phyloP scores from a whole-genome alignment of 495 filamentous ascomycete species.

The Acidomyces sp. region DNA sequence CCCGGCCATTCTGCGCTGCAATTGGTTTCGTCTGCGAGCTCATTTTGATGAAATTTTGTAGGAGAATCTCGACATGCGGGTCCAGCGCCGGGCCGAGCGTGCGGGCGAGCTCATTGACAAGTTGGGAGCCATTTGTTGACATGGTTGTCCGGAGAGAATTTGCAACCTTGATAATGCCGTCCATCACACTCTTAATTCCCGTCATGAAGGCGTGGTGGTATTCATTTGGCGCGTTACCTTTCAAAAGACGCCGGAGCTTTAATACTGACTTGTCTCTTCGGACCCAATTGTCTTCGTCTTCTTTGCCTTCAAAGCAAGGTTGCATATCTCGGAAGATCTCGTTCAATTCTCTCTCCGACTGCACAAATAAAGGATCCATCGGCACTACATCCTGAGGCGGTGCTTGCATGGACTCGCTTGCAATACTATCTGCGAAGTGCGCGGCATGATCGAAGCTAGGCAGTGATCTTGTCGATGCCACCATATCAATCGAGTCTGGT shows the following conservation, averaged over 20 bases:
- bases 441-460: constrained; percentile 17
- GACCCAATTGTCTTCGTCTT: constrained; percentile 83
- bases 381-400: constrained; percentile 43
- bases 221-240: constrained; percentile 72
- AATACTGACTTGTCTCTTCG: constrained; percentile 65
- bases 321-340: constrained; percentile 72
- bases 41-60: constrained; percentile 81
- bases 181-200: constrained; percentile 59
- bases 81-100: constrained; percentile 67
- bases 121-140: constrained; percentile 66
- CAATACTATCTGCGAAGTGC: constrained; percentile 26
- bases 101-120: constrained; percentile 75
- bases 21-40: constrained; percentile 85
- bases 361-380: constrained; percentile 68
- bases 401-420: constrained; percentile 22
- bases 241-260: constrained; percentile 61
- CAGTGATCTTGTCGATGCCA: constrained; percentile 24
- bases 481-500: constrained; percentile 7
- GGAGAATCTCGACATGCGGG: constrained; percentile 75
- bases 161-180: constrained; percentile 80
- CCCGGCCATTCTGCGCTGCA: constrained; percentile 61
- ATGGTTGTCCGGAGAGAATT: constrained; percentile 81
- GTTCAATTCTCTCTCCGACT: constrained; percentile 69
- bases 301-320: constrained; percentile 70
- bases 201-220: constrained; percentile 55